A percentile compares a stretch with the other conserved stretches of the same genome.
phyloP scores from a whole-genome alignment of 169 alveolate genomes.

The Plasmodium gaboni region DNA sequence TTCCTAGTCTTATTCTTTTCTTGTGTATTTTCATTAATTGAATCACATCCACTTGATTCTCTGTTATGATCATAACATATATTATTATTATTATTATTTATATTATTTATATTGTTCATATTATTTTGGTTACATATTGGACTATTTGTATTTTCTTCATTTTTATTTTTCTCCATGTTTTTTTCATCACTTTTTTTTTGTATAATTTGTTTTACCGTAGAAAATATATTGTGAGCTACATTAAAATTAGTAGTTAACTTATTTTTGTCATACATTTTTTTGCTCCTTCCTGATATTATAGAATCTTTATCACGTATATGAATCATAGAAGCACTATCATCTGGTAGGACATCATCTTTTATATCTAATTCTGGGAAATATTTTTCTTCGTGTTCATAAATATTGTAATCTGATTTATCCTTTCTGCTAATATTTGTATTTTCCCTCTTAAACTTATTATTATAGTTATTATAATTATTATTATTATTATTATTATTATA shows the following conservation, averaged over 20 bases:
- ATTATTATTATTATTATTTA: too few species aligned
- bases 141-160: not conserved
- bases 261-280: not conserved
- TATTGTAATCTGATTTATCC: slow-evolving; percentile 9
- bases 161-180: not conserved
- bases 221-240: slow-evolving; percentile 27
- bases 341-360: slow-evolving; percentile 64
- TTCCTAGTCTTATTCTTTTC: too few species aligned
- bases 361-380: slow-evolving; percentile 11
- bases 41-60: not conserved
- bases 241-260: slow-evolving; percentile 23
- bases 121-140: not conserved
- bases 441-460: not conserved
- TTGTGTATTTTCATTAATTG: not conserved
- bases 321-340: slow-evolving; percentile 73
- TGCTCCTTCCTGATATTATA: slow-evolving; percentile 3
- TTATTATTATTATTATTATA: not conserved
- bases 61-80: too few species aligned
- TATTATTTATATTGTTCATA: not conserved
- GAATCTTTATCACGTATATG: slow-evolving; percentile 37
- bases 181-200: not conserved
- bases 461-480: not conserved
- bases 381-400: not conserved
- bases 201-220: slow-evolving; percentile 28
- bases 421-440: not conserved